Conservation (phyloP, 495 filamentous ascomycete genomes). For the Wilcoxina mikolae region DNA sequence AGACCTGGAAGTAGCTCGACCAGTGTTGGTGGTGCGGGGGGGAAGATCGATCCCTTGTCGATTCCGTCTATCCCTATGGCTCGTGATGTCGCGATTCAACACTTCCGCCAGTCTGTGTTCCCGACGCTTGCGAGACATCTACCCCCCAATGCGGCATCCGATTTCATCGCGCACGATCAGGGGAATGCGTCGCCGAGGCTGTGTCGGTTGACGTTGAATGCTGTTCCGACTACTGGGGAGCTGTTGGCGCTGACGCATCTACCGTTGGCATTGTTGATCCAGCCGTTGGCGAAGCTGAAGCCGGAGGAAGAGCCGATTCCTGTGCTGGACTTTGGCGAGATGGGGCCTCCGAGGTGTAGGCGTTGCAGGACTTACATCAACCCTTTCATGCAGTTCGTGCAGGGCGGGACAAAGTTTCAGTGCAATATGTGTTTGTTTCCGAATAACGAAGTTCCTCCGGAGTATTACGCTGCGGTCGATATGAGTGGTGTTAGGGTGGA, state of each 20-base stretch:
- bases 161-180: conserved; percentile 86
- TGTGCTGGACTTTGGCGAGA: conserved; percentile 87
- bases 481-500: conserved; percentile 78
- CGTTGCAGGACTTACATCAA: conserved; percentile 96
- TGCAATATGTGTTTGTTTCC: conserved; percentile 98
- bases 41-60: conserved; percentile 76
- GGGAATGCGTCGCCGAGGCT: conserved; percentile 94
- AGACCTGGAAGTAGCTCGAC: conserved; percentile 33
- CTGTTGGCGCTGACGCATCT: conserved; percentile 62
- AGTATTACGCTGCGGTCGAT: conserved; percentile 86
- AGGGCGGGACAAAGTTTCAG: conserved; percentile 87
- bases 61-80: conserved; percentile 82
- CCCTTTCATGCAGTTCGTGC: conserved; percentile 93
- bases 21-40: conserved; percentile 40
- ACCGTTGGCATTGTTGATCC: conserved; percentile 75
- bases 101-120: conserved; percentile 76
- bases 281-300: conserved; percentile 73
- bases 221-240: conserved; percentile 71
- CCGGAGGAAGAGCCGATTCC: conserved; percentile 78
- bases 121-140: conserved; percentile 87
- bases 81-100: conserved; percentile 62
- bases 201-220: conserved; percentile 79
- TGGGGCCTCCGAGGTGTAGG: conserved; percentile 79
- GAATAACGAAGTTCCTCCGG: conserved; percentile 84
- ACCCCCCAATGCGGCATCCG: conserved; percentile 75